phyloP scores from a whole-genome alignment of 345 rosid species.

The Hibiscus syriacus region DNA sequence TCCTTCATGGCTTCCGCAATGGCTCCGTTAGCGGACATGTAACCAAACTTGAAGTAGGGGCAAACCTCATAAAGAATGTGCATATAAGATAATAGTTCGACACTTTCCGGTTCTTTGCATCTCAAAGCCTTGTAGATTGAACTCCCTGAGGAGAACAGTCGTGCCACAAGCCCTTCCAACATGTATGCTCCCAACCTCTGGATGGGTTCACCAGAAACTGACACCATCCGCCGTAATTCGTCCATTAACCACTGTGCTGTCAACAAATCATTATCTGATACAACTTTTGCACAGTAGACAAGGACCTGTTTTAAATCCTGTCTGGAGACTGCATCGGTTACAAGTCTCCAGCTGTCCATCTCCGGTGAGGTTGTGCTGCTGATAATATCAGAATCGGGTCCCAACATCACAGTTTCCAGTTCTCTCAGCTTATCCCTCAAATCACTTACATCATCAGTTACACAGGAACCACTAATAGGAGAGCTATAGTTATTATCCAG shows the following conservation, averaged over 20 bases:
- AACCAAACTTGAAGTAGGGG: conserved; percentile 88
- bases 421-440: conserved; percentile 63
- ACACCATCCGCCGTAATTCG: conserved; percentile 65
- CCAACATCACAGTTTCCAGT: conserved; percentile 78
- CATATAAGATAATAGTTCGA: conserved; percentile 69
- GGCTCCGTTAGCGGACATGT: conserved; percentile 95
- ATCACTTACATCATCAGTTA: conserved; percentile 61
- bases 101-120: conserved; percentile 67
- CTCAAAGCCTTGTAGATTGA: conserved; percentile 62
- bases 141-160: conserved; percentile 73
- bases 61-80: conserved; percentile 79
- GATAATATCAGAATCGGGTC: conserved; percentile 58
- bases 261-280: conserved; percentile 58
- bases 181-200: conserved; percentile 90
- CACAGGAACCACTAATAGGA: conserved; percentile 60
- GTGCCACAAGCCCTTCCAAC: conserved; percentile 92
- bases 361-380: conserved; percentile 19
- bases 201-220: conserved; percentile 92
- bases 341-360: conserved; percentile 43
- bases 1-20: conserved; percentile 95
- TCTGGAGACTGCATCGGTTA: conserved; percentile 44
- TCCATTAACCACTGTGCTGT: conserved; percentile 68
- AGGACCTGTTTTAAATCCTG: conserved; percentile 59
- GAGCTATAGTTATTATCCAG: conserved; percentile 52
- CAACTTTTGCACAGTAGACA: conserved; percentile 64